These are phyloP conservation scores for Crithidia sp. DNA, from an alignment of 208 protist species.

Conservation along the genomic window DNA sequence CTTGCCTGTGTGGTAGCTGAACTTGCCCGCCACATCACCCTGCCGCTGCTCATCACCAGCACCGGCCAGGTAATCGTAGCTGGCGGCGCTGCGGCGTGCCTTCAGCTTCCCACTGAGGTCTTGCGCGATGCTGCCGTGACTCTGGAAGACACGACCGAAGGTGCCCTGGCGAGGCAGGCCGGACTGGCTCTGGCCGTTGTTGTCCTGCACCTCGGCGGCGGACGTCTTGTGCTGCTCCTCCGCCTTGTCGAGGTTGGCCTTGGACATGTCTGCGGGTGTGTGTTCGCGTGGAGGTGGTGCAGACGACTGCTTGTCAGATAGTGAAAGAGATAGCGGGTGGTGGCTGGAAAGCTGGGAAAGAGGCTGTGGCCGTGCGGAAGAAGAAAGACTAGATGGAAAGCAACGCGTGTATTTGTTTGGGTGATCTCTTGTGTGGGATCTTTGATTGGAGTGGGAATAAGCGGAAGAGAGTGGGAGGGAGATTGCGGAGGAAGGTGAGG, in stretches of 20 bases:
- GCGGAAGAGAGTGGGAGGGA: no score
- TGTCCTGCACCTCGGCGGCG: neutral
- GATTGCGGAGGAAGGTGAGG: no score
- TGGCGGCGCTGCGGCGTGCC: conserved; percentile 24
- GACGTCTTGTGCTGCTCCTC: conserved; percentile 6
- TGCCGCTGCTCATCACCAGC: conserved; percentile 2
- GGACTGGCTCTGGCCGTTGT: conserved; percentile 1
- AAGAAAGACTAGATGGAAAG: no score
- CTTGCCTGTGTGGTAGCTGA: conserved; percentile 15
- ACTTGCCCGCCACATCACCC: neutral
- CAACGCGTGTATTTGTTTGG: no score
- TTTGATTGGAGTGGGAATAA: no score
- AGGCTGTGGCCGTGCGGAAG: no score
- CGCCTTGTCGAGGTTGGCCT: conserved; percentile 2
- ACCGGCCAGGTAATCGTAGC: conserved; percentile 34
- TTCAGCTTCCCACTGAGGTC: conserved; percentile 1
- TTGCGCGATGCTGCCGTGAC: conserved; percentile 20
- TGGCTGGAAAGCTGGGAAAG: no score
- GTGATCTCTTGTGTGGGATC: no score
- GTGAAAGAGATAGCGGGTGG: neutral
- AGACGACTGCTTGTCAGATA: neutral
- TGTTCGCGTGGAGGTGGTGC: neutral
- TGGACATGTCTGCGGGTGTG: neutral
- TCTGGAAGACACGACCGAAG: conserved; percentile 7
- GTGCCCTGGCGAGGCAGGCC: conserved; percentile 5